Base-by-base conservation (phyloP, 1,284 basidiomycete genomes). In the Xerocomus cyaneibrunnescens region DNA sequence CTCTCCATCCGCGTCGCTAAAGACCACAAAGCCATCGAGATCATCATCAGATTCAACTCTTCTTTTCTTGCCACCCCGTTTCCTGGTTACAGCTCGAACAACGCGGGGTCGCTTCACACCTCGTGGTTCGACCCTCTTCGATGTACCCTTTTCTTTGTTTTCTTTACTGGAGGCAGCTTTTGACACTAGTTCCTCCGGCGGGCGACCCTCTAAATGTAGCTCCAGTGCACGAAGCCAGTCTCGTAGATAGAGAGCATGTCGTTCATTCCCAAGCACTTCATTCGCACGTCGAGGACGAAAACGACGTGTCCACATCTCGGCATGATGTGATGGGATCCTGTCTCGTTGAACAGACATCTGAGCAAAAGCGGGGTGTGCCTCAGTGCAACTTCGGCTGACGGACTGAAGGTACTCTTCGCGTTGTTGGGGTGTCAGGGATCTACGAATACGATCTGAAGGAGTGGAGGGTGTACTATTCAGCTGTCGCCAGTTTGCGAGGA, bases 221-320 rank as follows among this genome's bases (percentile, higher is more conserved):
- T 83, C 81, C 9, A 89, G 75, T 16, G 87, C 83, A 25, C 72
- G 70, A 45, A 97, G 76, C 94, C 94, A 98, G 50, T 90, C 84
- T 31, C 87, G 82, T 36, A 97, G 77, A 69, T 89, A 93, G 16
- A 76, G 64, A 0, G 92, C 85, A 51, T 84, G 82, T 5, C 72
- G 64, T 65, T 91, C 85, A 66, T 96, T 97, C 9, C 91, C 92
- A 1, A 98, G 74, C 0, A 96, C 85, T 59, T 95, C 81, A 14
- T 79, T 73, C 1, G 92, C 89, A 31, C 74, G 70, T 46, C 75
- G 78, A 8, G 94, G 94, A 22, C 82, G 81, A 78, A 89, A 96
- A 56, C 81, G 85, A 45, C 90, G 85, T 30, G 78, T 74, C 92
- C 93, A 96, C 5, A 79, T 68, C 35, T 85, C 80, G 68, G 36